phyloP scores from a whole-genome alignment of 2,329 filamentous ascomycete species.

The Coniochaeta sp. region DNA sequence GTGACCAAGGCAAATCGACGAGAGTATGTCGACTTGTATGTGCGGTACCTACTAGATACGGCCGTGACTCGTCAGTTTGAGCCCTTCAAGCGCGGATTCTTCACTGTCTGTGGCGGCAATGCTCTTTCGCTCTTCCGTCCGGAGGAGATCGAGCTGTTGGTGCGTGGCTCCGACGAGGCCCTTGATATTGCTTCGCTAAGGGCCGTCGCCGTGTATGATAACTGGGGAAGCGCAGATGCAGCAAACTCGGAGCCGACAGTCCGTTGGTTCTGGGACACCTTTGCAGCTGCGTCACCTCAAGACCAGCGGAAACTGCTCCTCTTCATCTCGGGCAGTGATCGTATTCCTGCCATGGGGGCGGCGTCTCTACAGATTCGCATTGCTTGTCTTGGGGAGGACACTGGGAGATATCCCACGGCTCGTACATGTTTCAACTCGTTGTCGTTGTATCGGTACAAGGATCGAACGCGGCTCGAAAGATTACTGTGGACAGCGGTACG shows the following conservation, averaged over 20 bases:
- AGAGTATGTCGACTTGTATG: constrained; percentile 82
- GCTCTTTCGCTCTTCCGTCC: constrained; percentile 80
- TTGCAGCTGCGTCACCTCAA: constrained; percentile 53
- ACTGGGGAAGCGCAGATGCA: constrained; percentile 56
- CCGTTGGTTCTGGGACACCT: constrained; percentile 83
- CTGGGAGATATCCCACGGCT: constrained; percentile 70
- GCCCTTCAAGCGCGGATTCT: constrained; percentile 90
- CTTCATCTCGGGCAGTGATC: constrained; percentile 86
- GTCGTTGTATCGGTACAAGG: constrained; percentile 65
- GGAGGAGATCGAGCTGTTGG: constrained; percentile 83
- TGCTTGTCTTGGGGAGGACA: constrained; percentile 67
- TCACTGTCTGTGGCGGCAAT: constrained; percentile 83
- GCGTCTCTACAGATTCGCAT: constrained; percentile 72
- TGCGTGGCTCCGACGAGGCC: constrained; percentile 76
- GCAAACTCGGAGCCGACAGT: constrained; percentile 59
- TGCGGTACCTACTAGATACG: constrained; percentile 71
- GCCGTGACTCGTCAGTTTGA: constrained; percentile 79
- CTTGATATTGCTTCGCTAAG: constrained; percentile 71
- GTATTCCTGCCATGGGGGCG: constrained; percentile 82
- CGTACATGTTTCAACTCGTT: constrained; percentile 88
- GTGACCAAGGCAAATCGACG: constrained; percentile 80
- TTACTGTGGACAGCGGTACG: constrained; percentile 80
- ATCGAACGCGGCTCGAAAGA: constrained; percentile 57
- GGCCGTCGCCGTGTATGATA: constrained; percentile 74
- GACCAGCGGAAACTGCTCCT: constrained; percentile 73